Base-by-base conservation (phyloP, 306 rosid species). In the Cercis canadensis region DNA sequence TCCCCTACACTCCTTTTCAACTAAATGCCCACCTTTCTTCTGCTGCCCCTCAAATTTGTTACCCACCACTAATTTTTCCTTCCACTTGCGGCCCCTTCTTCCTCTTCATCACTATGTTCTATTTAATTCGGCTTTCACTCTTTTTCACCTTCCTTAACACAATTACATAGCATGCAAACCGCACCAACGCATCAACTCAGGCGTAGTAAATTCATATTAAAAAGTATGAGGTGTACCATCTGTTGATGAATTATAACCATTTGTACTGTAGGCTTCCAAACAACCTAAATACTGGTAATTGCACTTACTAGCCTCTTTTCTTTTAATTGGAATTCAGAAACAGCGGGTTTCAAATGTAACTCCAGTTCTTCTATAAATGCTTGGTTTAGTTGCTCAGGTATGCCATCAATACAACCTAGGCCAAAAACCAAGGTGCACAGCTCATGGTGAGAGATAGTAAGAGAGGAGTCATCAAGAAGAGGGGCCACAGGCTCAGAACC, bases 11-110 rank as follows among this genome's bases (percentile, higher is more conserved):
- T 14, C 49, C 49, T 80, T 70, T 34, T 72, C 64, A 54, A 73
- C 80, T 36, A 70, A 77, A 75, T 74, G 75, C 81, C 69, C 69
- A 78, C 77, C 40, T 29, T 34, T 69, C 54, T 55, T 61, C 44
- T 77, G 41, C 21, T 44, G 79, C 41, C 52, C 74, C 57, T 51
- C 54, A 24, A 12, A 36, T 78, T 75, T 59, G 65, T 50, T 64
- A 58, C 70, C 67, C 33, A 36, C 65, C 65, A 14, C 53, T 54
- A 8, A 29, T 34, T 57, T 34, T 62, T 52, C 51, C 60, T 39
- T 69, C 61, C 16, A 24, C 29, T 24, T 24, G 29, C 29, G 3
- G 3, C 29, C 1, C 29, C 29, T 3, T 24, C 29, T 24, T 24
- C 29, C 29, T 24, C 29, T 24, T 24, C 1, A 24, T 24, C 29